These are phyloP conservation scores for Pestalotiopsis sp. DNA, from an alignment of 2,329 filamentous ascomycete species.

Conservation along the genomic window DNA sequence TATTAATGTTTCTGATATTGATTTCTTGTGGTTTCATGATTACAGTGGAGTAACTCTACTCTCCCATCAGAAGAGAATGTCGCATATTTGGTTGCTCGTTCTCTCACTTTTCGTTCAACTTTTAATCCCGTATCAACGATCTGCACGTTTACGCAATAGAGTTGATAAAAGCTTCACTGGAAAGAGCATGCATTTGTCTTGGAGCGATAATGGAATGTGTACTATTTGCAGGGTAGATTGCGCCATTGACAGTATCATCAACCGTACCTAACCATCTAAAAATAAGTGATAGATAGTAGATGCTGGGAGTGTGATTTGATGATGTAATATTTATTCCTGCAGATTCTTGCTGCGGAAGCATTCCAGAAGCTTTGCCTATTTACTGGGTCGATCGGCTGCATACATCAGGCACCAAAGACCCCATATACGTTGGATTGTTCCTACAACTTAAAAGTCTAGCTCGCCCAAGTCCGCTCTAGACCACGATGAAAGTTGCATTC, in stretches of 20 bases:
- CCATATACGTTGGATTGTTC: neutral
- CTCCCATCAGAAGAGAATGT: too few relatives aligned
- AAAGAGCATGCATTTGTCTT: too few relatives aligned
- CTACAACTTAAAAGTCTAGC: neutral
- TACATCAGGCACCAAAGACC: neutral
- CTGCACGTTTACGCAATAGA: too few relatives aligned
- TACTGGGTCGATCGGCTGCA: neutral
- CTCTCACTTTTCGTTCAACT: too few relatives aligned
- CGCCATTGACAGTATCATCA: neutral
- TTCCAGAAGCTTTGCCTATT: neutral
- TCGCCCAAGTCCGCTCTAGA: neutral
- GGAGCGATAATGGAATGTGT: neutral
- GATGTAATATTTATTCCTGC: neutral
- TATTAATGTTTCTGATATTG: too few relatives aligned
- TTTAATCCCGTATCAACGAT: too few relatives aligned
- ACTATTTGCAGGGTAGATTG: neutral
- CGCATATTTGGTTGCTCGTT: too few relatives aligned
- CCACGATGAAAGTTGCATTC: neutral
- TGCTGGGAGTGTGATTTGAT: neutral
- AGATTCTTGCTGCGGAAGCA: neutral
- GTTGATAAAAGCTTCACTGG: too few relatives aligned
- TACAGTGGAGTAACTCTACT: too few relatives aligned
- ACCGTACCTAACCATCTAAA: neutral
- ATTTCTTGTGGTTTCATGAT: too few relatives aligned
- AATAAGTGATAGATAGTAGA: neutral